Base-by-base conservation (phyloP, 2,329 filamentous ascomycete genomes). In the Colletotrichum simmondsii region DNA sequence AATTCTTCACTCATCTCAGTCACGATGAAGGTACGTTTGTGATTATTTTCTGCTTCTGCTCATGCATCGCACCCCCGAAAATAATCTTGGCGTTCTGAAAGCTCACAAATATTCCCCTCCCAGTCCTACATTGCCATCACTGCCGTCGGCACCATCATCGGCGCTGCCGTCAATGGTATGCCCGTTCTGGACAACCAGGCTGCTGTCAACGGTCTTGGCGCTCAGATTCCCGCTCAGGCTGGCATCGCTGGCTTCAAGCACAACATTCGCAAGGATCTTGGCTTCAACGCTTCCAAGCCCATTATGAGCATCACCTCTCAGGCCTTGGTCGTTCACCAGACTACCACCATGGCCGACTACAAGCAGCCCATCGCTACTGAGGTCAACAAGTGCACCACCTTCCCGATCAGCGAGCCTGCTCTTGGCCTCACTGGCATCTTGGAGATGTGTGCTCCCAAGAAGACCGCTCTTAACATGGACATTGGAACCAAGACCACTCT, bases 1-100 rank as follows among this genome's bases (percentile, higher is more conserved):
- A n/a, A 49, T 49, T 49, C 42, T 46, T n/a, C 42, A 49, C 42
- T 49, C 42, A 49, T 22, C 42, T 10, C 3, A n/a, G 26, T 30
- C 35, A 68, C 26, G 26, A 68, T 68, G 60, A 68, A 65, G 59
- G 66, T 57, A 57, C 56, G 66, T 71, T 0, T 3, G 3, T 30
- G 4, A 14, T 24, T 7, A 22, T 3, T 5, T 2, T 6, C 11
- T 2, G 3, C 14, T 46, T 46, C 8, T 5, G 28, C 22, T 4
- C 8, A 0, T 28, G 4, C 10, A 3, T 42, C 19, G 1, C 10
- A 5, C 0, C 7, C 16, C 11, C 12, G 11, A 10, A n/a, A 28
- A 2, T 0, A 19, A 10, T 10, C 19, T 1, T 14, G 6, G 56
- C 1, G 16, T 30, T 22, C 42, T 11, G 42, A 8, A 63, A 42